Base-by-base conservation (phyloP, 129 eudicot species). In the Artemisia tridentata region DNA sequence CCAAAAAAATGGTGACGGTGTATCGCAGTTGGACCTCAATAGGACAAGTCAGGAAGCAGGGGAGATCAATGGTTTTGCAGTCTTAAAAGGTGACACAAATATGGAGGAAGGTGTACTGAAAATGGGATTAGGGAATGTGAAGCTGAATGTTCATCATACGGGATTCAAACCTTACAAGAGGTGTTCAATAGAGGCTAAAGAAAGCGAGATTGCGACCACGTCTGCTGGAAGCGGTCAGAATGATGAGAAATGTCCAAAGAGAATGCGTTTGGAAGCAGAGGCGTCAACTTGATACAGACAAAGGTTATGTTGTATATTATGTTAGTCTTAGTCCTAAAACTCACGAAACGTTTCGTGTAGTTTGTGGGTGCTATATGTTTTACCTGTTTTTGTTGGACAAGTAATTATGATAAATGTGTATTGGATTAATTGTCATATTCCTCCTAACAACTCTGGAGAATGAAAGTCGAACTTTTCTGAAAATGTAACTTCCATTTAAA, bases 141-240 rank as follows among this genome's bases (percentile, higher is more conserved):
- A 89, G 81, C 75, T 83, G 17, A 81, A 77, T 78, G 68, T 80
- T 17, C 79, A 82, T 16, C 85, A 84, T 72, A 89, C 95, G 57
- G 97, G 97, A 25, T 93, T 93, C 72, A 89, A 87, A 81, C 97
- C 98, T 58, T 89, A 93, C 84, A 89, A 87, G 72, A 82, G 96
- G 75, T 93, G 96, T 81, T 87, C 98, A 19, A 38, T 85, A 53
- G 98, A 93, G 81, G 95, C 95, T 50, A 89, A 88, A 53, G 96
- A 87, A 67, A 75, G 74, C 58, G 73, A 77, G 77, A 68, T 78
- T 53, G 75, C 66, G 38, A 72, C 55, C 25, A 34, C 55, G 29
- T 52, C 78, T 52, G 43, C 72, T 15, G 56, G 79, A 61, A 21
- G 65, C 47, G 86, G 69, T 64, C 18, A 29, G 2, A 86, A 78